Conservation (phyloP, 2,329 filamentous ascomycete species). For the Ilyonectria sp. region DNA sequence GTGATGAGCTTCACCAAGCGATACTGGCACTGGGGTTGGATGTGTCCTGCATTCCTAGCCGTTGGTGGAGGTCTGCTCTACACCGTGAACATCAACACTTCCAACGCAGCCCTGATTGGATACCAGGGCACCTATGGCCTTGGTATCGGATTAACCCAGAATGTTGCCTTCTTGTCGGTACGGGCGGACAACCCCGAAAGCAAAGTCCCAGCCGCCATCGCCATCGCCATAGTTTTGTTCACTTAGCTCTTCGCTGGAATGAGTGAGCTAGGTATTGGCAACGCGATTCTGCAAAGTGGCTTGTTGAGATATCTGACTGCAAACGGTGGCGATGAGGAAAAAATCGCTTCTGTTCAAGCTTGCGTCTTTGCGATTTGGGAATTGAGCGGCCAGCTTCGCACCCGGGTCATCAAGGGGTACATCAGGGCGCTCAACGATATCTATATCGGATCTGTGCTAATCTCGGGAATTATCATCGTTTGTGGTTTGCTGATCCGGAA, state of each 20-base stretch:
- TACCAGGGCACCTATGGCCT: conserved; percentile 12
- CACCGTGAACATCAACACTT: conserved; percentile 1
- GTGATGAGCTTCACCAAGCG: conserved; percentile 9
- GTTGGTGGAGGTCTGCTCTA: conserved; percentile 8
- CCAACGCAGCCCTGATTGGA: conserved; percentile 1
- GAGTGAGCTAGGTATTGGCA: background rate
- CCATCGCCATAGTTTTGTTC: conserved; percentile 3
- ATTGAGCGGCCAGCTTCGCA: background rate
- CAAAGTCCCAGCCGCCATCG: background rate
- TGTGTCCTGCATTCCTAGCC: conserved; percentile 1
- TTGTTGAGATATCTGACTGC: background rate
- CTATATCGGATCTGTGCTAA: conserved; percentile 7
- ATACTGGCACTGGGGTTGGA: conserved; percentile 17
- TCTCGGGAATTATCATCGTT: background rate
- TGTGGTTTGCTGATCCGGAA: conserved; percentile 7
- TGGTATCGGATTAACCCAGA: conserved; percentile 9
- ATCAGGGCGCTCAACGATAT: conserved; percentile 14
- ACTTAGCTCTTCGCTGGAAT: background rate
- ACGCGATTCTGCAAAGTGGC: background rate
- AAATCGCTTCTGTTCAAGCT: background rate
- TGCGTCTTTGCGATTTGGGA: background rate
- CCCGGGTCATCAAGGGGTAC: conserved; percentile 10
- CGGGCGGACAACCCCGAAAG: conserved; percentile 8
- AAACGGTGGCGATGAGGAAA: background rate
- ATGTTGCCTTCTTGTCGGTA: conserved; percentile 4